These are phyloP conservation scores for Populus davidiana DNA, from an alignment of 345 rosid species.

Conservation along the genomic window DNA sequence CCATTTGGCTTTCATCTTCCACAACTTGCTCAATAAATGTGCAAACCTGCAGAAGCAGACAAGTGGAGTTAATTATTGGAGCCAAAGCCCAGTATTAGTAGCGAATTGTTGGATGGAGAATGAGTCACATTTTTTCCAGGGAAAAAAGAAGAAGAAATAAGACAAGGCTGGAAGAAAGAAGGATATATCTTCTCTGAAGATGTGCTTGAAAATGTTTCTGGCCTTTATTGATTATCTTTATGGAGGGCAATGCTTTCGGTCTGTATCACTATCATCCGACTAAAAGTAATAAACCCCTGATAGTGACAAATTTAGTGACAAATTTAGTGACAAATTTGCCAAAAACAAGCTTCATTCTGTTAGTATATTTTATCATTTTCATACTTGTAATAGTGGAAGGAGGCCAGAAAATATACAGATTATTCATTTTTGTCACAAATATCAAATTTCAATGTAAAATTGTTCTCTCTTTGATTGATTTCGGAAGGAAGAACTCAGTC, in stretches of 20 bases:
- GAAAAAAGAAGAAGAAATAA: background rate
- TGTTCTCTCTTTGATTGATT: no score
- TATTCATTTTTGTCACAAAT: background rate
- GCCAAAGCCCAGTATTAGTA: background rate
- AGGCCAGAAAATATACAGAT: background rate
- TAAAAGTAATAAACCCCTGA: background rate
- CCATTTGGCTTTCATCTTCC: constrained; percentile 78
- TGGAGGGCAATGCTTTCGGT: background rate
- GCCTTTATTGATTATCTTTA: background rate
- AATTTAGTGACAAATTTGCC: background rate
- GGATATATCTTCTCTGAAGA: background rate
- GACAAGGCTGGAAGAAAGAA: background rate
- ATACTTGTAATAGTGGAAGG: background rate
- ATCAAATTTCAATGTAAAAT: no score
- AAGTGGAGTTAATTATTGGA: constrained; percentile 4
- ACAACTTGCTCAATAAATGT: constrained; percentile 54
- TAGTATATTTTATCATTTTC: background rate
- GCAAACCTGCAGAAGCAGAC: constrained; percentile 37
- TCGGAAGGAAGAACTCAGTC: no score
- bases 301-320: background rate
- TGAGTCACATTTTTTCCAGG: background rate
- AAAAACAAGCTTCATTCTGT: background rate
- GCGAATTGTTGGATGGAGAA: background rate
- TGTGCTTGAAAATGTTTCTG: no score
- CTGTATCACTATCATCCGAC: background rate